Evolutionary conservation across 2,329 filamentous ascomycete genomes (phyloP).

Genomic region (Didymella exigua): DNA sequence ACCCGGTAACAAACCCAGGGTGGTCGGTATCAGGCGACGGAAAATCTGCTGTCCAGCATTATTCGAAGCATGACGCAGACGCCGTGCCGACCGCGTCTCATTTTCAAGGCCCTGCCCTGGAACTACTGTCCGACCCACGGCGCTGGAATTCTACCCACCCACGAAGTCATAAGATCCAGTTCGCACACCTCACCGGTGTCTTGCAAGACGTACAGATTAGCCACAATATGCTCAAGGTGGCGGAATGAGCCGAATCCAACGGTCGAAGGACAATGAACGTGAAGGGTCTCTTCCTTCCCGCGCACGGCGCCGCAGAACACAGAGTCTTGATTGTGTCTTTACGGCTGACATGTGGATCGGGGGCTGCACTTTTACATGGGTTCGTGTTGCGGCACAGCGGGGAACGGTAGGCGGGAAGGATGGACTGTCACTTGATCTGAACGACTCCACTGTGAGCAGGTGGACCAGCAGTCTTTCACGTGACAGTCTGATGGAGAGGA

Average conservation of each 20-base stretch:
- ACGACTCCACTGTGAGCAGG: conserved; percentile 9
- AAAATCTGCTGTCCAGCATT: conserved; percentile 2
- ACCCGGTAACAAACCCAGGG: conserved; percentile 2
- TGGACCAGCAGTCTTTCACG: conserved; percentile 3
- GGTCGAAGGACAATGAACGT: conserved; percentile 7
- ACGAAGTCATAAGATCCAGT: not conserved
- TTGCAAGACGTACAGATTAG: conserved; percentile 3
- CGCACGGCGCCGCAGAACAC: conserved; percentile 33
- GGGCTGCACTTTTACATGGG: conserved; percentile 27
- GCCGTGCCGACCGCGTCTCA: not conserved
- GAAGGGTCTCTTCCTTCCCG: conserved; percentile 10
- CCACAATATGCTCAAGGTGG: not conserved
- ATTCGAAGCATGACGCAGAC: conserved; percentile 9
- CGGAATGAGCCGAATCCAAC: conserved; percentile 2
- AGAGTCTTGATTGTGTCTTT: not conserved
- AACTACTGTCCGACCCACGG: conserved; percentile 19
- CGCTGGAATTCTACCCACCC: conserved; percentile 6
- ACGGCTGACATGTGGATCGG: conserved; percentile 27
- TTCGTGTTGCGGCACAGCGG: conserved; percentile 26
- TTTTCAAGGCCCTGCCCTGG: conserved; percentile 10
- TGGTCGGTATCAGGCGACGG: conserved; percentile 12
- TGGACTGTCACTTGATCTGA: conserved; percentile 33
- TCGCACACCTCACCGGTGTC: not conserved
- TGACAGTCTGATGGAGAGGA: not conserved
- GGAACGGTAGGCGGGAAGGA: conserved; percentile 44